Percentiles rank a stretch among this genome's conserved stretches.
Conservation (phyloP, 768 basidiomycete species). For the Neoboletus brunneissimus region DNA sequence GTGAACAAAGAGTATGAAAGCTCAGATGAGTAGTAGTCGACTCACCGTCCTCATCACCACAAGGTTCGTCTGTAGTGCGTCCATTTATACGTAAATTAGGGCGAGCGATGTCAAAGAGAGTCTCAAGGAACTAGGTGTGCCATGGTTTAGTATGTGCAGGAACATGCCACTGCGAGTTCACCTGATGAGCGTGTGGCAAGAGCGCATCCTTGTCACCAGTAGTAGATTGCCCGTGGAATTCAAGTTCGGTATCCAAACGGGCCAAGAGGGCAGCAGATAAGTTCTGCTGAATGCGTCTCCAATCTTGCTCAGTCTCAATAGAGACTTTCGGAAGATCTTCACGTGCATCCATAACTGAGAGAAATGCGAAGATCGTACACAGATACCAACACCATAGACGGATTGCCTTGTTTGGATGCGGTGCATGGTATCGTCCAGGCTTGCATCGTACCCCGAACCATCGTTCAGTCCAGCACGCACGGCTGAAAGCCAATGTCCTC, state of each 20-base stretch:
- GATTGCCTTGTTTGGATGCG: background rate
- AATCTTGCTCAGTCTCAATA: slow-evolving; percentile 63
- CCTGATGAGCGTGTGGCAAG: slow-evolving; percentile 51
- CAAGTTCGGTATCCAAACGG: slow-evolving; percentile 47
- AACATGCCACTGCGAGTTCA: slow-evolving; percentile 24
- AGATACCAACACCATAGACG: background rate
- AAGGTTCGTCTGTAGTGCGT: slow-evolving; percentile 65
- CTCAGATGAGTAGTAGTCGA: background rate
- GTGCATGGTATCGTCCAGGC: background rate
- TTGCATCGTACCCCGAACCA: background rate
- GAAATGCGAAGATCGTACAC: background rate
- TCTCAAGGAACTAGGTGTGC: slow-evolving; percentile 53
- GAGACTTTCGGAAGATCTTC: slow-evolving; percentile 54
- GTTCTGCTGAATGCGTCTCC: slow-evolving; percentile 58
- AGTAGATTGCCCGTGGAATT: slow-evolving; percentile 35
- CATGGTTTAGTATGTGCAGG: background rate
- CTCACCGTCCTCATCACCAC: slow-evolving; percentile 53
- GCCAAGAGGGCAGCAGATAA: slow-evolving; percentile 46
- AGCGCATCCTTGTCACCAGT: slow-evolving; percentile 49
- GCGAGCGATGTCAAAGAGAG: slow-evolving; percentile 57
- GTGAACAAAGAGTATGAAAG: background rate
- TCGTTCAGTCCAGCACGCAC: background rate
- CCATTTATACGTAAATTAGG: slow-evolving; percentile 81
- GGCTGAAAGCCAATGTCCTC: slow-evolving; percentile 39
- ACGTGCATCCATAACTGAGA: slow-evolving; percentile 30